A percentile compares a stretch with the other conserved stretches of the same genome.
Conservation (phyloP, 1,139 yeast species). For the Barnettozyma hawaiiensis region DNA sequence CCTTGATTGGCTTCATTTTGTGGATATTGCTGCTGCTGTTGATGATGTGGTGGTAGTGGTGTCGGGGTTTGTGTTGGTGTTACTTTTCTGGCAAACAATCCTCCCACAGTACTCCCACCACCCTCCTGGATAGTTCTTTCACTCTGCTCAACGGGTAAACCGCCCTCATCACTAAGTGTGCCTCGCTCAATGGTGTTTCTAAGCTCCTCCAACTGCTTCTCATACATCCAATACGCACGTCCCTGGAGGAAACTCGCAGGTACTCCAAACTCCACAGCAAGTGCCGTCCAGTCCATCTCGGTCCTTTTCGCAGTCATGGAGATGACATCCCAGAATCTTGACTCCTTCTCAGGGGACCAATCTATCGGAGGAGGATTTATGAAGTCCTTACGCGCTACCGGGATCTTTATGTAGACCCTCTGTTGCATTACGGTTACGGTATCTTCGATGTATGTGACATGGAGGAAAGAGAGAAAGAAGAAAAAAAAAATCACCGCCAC, state of each 20-base stretch:
- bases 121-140: slow-evolving; percentile 2
- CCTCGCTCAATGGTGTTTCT: slow-evolving; percentile 31
- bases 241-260: slow-evolving; percentile 38
- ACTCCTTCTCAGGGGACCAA: slow-evolving; percentile 23
- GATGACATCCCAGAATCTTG: slow-evolving; percentile 21
- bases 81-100: slow-evolving; percentile 1
- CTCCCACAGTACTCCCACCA: slow-evolving; percentile 2
- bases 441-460: too few species aligned
- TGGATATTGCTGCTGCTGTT: too few species aligned
- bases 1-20: background rate
- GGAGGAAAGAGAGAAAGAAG: background rate
- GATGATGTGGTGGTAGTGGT: background rate
- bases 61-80: background rate
- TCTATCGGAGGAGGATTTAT: slow-evolving; percentile 22
- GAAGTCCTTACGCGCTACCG: slow-evolving; percentile 22
- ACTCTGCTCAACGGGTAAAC: slow-evolving; percentile 2
- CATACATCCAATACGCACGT: slow-evolving; percentile 44
- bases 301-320: slow-evolving; percentile 22
- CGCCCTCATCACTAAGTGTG: slow-evolving; percentile 10
- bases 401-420: slow-evolving; percentile 22
- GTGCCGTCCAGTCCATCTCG: slow-evolving; percentile 21
- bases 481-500: background rate
- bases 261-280: slow-evolving; percentile 29
- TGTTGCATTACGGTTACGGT: slow-evolving; percentile 12
- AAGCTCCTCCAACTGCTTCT: slow-evolving; percentile 37